phyloP scores from a whole-genome alignment of 805 yeast genomes.

The Teunomyces tritomae region DNA sequence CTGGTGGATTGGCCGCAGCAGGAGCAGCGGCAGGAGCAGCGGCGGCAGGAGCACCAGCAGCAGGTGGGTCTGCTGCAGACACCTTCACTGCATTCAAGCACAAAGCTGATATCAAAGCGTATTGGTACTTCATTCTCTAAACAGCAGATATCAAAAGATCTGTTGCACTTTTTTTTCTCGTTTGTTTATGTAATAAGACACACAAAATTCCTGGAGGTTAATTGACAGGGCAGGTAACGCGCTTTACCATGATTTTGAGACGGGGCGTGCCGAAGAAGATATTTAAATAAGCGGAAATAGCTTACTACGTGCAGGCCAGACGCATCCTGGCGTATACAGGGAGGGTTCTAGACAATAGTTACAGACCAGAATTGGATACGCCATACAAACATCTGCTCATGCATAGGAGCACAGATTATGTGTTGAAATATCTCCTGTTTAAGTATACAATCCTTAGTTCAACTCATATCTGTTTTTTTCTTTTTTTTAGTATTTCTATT shows the following conservation, averaged over 20 bases:
- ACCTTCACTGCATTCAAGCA: constrained; percentile 7
- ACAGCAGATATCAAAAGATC: neutral
- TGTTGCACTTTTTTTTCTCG: neutral
- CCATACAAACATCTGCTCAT: too few relatives aligned
- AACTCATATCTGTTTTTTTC: too few relatives aligned
- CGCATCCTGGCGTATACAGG: neutral
- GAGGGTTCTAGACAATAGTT: neutral
- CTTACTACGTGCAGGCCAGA: neutral
- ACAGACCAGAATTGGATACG: neutral
- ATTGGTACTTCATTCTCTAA: constrained; percentile 3
- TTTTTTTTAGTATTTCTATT: neutral
- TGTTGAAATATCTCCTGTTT: too few relatives aligned
- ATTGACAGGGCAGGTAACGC: neutral
- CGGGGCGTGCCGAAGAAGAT: neutral
- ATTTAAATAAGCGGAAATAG: neutral
- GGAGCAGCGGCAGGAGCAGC: constrained; percentile 6
- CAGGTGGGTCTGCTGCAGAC: constrained; percentile 12
- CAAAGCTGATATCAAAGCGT: constrained; percentile 8
- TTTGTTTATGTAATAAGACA: neutral
- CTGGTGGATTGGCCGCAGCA: constrained; percentile 12
- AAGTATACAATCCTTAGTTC: too few relatives aligned
- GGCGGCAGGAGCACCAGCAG: constrained; percentile 8
- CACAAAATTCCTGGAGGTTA: neutral
- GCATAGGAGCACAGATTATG: too few relatives aligned
- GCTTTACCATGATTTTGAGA: neutral